These are phyloP conservation scores for Clavulina sp. DNA, from an alignment of 768 basidiomycete species.

Conservation along the genomic window DNA sequence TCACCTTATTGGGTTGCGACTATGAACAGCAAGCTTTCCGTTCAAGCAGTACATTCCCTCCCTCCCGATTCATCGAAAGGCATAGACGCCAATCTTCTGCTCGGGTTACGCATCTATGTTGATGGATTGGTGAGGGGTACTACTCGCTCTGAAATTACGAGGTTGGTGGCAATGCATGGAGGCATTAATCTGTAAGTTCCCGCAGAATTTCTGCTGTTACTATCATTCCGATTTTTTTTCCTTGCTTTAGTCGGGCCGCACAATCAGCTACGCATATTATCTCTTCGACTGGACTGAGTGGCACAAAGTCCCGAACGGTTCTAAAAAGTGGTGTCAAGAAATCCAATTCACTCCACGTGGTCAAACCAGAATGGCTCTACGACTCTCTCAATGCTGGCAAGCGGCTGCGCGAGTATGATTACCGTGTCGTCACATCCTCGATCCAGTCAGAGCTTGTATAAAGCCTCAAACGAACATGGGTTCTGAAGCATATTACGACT, in stretches of 20 bases:
- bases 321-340: conserved; percentile 29
- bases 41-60: too few species aligned
- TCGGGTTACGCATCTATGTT: conserved; percentile 41
- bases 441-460: not conserved
- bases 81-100: conserved; percentile 17
- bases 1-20: too few species aligned
- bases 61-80: too few species aligned
- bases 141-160: conserved; percentile 68
- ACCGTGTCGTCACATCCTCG: conserved; percentile 16
- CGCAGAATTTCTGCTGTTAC: too few species aligned
- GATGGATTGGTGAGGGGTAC: conserved; percentile 51
- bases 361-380: conserved; percentile 24
- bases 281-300: conserved; percentile 53
- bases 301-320: conserved; percentile 49
- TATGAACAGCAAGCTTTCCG: too few species aligned
- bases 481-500: too few species aligned
- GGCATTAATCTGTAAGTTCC: conserved; percentile 43
- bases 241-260: conserved; percentile 28
- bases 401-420: conserved; percentile 41
- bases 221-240: not conserved
- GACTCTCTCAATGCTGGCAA: conserved; percentile 49
- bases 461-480: not conserved
- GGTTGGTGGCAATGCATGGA: conserved; percentile 45
- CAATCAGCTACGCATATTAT: conserved; percentile 64
- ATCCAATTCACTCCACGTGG: conserved; percentile 36